These are phyloP conservation scores for Penicillium egyptiacum DNA, from an alignment of 495 filamentous ascomycete species.

Conservation along the genomic window DNA sequence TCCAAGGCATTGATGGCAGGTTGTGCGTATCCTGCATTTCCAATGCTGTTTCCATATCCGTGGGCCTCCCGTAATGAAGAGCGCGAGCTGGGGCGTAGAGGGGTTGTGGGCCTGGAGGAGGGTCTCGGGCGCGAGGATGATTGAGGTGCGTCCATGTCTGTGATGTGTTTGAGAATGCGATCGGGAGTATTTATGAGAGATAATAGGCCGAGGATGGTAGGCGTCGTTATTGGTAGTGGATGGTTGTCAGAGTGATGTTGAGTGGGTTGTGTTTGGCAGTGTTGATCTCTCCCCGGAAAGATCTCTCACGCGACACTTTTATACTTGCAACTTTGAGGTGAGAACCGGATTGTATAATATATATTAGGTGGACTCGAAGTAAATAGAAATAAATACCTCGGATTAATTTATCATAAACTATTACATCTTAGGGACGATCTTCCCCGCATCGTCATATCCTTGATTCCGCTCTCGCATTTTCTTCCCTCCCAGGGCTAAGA, in stretches of 20 bases:
- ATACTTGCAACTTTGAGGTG: not conserved
- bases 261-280: slow-evolving; percentile 1
- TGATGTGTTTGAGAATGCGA: slow-evolving; percentile 2
- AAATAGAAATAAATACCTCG: not conserved
- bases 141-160: slow-evolving; percentile 41
- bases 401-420: not conserved
- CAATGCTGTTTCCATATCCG: slow-evolving; percentile 49
- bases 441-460: slow-evolving; percentile 19
- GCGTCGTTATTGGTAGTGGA: not conserved
- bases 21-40: slow-evolving; percentile 49
- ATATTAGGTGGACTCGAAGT: not conserved
- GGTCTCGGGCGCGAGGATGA: slow-evolving; percentile 45
- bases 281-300: slow-evolving; percentile 6
- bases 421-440: slow-evolving; percentile 5
- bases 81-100: slow-evolving; percentile 86
- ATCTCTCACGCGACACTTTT: slow-evolving; percentile 4
- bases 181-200: not conserved
- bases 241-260: not conserved
- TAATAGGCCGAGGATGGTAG: not conserved
- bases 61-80: slow-evolving; percentile 77
- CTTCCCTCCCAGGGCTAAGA: slow-evolving; percentile 1
- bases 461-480: slow-evolving; percentile 9
- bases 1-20: slow-evolving; percentile 82
- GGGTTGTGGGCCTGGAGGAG: slow-evolving; percentile 84
- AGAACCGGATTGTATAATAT: not conserved